Evolutionary conservation across 2,329 filamentous ascomycete species (phyloP).

Genomic region (Plenodomus tracheiphilus): DNA sequence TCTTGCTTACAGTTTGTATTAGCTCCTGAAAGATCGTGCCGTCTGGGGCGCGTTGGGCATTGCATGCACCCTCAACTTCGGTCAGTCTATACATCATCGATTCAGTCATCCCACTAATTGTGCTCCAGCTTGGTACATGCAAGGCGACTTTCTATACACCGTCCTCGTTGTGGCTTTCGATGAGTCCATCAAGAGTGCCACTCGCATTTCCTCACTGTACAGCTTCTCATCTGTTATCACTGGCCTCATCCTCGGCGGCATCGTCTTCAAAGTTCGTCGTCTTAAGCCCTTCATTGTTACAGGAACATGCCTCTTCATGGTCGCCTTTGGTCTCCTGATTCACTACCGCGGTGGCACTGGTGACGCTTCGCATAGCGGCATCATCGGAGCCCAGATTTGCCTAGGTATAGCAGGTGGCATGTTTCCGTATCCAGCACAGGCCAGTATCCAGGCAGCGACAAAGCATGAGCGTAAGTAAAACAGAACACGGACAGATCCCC

Average conservation of each 20-base stretch:
- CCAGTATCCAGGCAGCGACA: constrained; percentile 55
- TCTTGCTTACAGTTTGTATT: not conserved
- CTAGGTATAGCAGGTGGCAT: constrained; percentile 66
- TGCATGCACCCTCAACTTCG: constrained; percentile 7
- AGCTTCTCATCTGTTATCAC: constrained; percentile 60
- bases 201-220: constrained; percentile 64
- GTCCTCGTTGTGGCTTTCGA: constrained; percentile 65
- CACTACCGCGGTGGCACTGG: constrained; percentile 59
- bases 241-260: constrained; percentile 59
- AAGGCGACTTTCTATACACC: constrained; percentile 67
- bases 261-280: constrained; percentile 58
- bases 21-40: constrained; percentile 63
- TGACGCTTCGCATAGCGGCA: constrained; percentile 53
- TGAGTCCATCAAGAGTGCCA: constrained; percentile 60
- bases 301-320: constrained; percentile 63
- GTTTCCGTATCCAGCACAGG: constrained; percentile 59
- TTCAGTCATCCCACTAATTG: not conserved
- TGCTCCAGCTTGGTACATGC: constrained; percentile 57
- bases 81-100: not conserved
- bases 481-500: not conserved
- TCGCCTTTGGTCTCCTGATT: constrained; percentile 67
- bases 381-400: constrained; percentile 65
- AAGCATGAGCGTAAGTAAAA: constrained; percentile 48
- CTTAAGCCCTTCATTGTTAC: constrained; percentile 65
- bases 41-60: constrained; percentile 67